Conservation (phyloP, 345 rosid genomes). For the Turritis glabra region DNA sequence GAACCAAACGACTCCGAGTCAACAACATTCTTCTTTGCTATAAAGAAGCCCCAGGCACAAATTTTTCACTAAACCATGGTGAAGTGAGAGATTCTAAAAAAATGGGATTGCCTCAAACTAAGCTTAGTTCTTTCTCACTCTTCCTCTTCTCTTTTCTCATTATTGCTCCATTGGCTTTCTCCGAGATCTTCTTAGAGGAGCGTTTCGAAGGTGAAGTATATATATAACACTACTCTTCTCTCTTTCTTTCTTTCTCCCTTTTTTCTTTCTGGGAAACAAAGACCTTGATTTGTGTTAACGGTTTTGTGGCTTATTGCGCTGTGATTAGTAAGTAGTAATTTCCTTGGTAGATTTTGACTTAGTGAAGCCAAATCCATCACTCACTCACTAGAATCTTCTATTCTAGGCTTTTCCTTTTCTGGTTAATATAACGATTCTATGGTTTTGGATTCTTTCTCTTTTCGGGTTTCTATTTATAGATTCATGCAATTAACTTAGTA, state of each 20-base stretch:
- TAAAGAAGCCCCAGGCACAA: neutral
- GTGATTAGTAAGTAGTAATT: neutral
- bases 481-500: neutral
- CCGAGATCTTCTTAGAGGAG: conserved; percentile 57
- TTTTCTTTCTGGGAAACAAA: neutral
- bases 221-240: neutral
- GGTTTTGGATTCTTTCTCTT: neutral
- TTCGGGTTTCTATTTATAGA: conserved; percentile 9
- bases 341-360: conserved; percentile 1
- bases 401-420: conserved; percentile 15
- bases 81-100: neutral
- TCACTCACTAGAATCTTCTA: conserved; percentile 12
- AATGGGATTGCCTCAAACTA: conserved; percentile 29
- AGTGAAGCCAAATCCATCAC: neutral
- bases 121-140: conserved; percentile 12
- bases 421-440: neutral
- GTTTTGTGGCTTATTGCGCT: neutral
- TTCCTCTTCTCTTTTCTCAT: conserved; percentile 25
- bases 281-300: neutral
- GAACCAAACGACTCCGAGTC: conserved; percentile 13
- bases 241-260: neutral
- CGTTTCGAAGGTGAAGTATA: conserved; percentile 52
- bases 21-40: conserved; percentile 13
- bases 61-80: neutral
- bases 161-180: conserved; percentile 39